These are phyloP conservation scores for Tympanopsis confertula DNA, from an alignment of 2,329 filamentous ascomycete species.

Conservation along the genomic window DNA sequence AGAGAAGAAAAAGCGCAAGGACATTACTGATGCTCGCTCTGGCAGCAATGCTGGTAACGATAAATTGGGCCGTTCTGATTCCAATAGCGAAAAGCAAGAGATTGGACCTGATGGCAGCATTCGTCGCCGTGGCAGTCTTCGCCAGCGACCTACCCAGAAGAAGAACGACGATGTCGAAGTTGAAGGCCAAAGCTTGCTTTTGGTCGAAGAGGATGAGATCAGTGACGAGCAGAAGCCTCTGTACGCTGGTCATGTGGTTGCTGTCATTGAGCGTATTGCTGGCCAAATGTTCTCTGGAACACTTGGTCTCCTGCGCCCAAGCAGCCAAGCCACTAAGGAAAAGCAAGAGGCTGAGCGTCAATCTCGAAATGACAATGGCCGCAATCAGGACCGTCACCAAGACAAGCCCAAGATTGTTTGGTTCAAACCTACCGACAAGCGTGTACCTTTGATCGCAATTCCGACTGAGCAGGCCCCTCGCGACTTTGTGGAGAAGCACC, in stretches of 20 bases:
- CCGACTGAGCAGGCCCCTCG: conserved; percentile 94
- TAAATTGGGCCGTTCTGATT: conserved; percentile 23
- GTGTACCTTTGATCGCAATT: conserved; percentile 93
- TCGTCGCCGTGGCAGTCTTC: conserved; percentile 82
- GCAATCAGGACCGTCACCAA: conserved; percentile 69
- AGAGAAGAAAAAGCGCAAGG: conserved; percentile 99
- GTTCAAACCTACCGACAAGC: conserved; percentile 99
- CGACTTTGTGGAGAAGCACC: conserved; percentile 97
- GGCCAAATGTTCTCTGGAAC: conserved; percentile 99
- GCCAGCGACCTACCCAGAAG: conserved; percentile 95
- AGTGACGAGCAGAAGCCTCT: conserved; percentile 96
- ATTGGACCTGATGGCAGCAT: conserved; percentile 68
- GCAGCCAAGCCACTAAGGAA: conserved; percentile 97
- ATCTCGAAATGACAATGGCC: conserved; percentile 69
- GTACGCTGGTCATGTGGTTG: conserved; percentile 92
- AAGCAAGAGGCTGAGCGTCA: conserved; percentile 96
- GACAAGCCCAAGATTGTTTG: conserved; percentile 99
- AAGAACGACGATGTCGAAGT: conserved; percentile 99
- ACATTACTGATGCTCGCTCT: conserved; percentile 82
- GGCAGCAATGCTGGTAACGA: conserved; percentile 64
- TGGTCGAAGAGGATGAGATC: conserved; percentile 97
- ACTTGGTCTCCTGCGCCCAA: conserved; percentile 82
- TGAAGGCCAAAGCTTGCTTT: conserved; percentile 87
- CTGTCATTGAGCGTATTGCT: conserved; percentile 90
- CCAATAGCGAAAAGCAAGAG: conserved; percentile 45